phyloP scores from a whole-genome alignment of 371 early-diverging fungal species.

The Smittium mucronatum region DNA sequence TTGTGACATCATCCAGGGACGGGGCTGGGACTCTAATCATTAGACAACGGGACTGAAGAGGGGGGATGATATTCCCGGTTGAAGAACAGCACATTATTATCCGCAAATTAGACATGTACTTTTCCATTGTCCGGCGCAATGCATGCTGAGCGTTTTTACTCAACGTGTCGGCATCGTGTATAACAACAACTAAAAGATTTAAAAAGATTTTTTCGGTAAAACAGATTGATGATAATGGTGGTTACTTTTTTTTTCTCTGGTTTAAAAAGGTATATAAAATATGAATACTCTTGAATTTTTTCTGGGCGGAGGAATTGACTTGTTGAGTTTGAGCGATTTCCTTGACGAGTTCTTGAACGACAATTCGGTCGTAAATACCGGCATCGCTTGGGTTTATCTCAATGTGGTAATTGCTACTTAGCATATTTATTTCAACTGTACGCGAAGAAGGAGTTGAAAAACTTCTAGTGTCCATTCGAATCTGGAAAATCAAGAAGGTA shows the following conservation, averaged over 20 bases:
- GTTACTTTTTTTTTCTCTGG: no score
- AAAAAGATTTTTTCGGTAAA: slow-evolving; percentile 22
- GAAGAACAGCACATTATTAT: slow-evolving; percentile 88
- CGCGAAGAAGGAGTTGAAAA: slow-evolving; percentile 71
- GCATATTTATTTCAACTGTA: slow-evolving; percentile 70
- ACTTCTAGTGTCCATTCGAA: slow-evolving; percentile 74
- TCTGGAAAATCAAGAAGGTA: slow-evolving; percentile 12
- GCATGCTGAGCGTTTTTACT: slow-evolving; percentile 95
- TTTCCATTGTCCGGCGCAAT: slow-evolving; percentile 98
- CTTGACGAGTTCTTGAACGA: slow-evolving; percentile 96
- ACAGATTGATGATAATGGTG: not conserved
- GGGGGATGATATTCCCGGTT: slow-evolving; percentile 84
- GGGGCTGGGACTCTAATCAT: slow-evolving; percentile 84
- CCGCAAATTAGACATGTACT: slow-evolving; percentile 87
- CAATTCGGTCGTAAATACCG: slow-evolving; percentile 87
- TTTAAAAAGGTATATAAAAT: no score
- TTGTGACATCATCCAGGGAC: slow-evolving; percentile 43
- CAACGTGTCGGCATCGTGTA: slow-evolving; percentile 93
- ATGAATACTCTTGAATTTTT: slow-evolving; percentile 69
- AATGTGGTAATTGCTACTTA: slow-evolving; percentile 84
- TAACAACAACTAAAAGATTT: slow-evolving; percentile 54
- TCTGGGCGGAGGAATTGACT: slow-evolving; percentile 63
- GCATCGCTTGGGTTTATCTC: slow-evolving; percentile 92
- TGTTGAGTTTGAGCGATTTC: slow-evolving; percentile 97
- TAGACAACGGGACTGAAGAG: slow-evolving; percentile 92